phyloP scores from a whole-genome alignment of 129 eudicot genomes.

The Chrysanthemum makinoi region DNA sequence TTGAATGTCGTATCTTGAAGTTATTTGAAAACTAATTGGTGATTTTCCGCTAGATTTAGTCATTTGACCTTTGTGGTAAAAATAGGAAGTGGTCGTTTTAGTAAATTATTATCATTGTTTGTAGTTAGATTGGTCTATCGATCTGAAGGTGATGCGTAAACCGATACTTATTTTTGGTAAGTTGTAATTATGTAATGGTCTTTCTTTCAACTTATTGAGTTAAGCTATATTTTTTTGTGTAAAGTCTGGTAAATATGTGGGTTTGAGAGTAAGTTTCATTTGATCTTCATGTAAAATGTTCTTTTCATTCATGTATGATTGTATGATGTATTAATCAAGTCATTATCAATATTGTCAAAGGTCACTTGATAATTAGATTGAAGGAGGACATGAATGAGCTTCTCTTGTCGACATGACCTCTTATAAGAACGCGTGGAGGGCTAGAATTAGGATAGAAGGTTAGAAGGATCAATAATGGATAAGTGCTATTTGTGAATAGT shows the following conservation, averaged over 20 bases:
- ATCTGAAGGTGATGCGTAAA: not conserved
- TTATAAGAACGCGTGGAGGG: too few species aligned
- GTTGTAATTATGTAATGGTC: constrained; percentile 33
- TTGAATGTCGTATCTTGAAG: constrained; percentile 1
- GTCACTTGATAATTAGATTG: too few species aligned
- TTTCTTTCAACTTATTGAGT: constrained; percentile 18
- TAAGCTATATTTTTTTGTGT: constrained; percentile 9
- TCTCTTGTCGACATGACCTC: too few species aligned
- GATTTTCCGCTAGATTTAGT: constrained; percentile 14
- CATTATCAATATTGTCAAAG: too few species aligned
- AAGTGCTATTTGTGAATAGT: too few species aligned
- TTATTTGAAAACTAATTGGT: constrained; percentile 17
- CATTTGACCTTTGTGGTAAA: constrained; percentile 9
- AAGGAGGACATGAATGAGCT: too few species aligned
- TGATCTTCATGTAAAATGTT: too few species aligned
- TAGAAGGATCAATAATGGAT: too few species aligned
- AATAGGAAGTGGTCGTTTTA: constrained; percentile 16
- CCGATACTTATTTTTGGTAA: constrained; percentile 18
- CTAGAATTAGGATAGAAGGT: too few species aligned
- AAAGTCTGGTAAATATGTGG: not conserved
- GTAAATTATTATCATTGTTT: not conserved
- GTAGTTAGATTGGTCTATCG: constrained; percentile 19
- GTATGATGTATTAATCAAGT: too few species aligned
- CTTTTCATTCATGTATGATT: too few species aligned
- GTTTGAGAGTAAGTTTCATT: not conserved